Evolutionary conservation across 768 basidiomycete species (phyloP).

Genomic region (Fomitopsis pulvina): DNA sequence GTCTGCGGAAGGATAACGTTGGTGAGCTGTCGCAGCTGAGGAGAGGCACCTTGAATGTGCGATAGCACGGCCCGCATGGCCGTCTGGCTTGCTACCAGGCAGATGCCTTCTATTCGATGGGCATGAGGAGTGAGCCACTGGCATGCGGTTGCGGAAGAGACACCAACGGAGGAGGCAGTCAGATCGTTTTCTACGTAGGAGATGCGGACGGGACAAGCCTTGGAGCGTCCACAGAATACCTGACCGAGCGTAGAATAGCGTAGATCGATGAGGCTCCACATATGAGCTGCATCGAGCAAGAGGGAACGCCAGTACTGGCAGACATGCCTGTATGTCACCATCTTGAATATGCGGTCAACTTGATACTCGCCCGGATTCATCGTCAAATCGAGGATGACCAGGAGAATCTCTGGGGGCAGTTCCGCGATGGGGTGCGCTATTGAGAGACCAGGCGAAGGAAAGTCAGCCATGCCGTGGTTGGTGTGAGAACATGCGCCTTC

Average conservation of each 20-base stretch:
- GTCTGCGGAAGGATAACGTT: not conserved
- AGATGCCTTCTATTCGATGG: not conserved
- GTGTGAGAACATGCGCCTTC: too few species aligned
- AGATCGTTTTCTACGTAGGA: not conserved
- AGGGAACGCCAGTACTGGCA: constrained; percentile 12
- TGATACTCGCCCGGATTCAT: not conserved
- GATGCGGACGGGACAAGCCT: not conserved
- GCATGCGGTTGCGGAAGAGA: too few species aligned
- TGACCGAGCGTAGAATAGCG: not conserved
- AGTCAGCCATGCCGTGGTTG: too few species aligned
- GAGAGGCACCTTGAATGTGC: not conserved
- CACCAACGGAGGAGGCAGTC: not conserved
- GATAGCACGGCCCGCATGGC: not conserved
- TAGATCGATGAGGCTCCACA: constrained; percentile 12
- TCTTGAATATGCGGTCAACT: constrained; percentile 5
- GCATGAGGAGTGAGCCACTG: constrained; percentile 1
- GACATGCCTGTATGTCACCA: constrained; percentile 13
- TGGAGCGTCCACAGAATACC: constrained; percentile 1
- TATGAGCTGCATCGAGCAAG: constrained; percentile 6
- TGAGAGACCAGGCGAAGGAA: too few species aligned
- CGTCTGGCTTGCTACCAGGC: not conserved
- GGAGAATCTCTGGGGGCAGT: constrained; percentile 12
- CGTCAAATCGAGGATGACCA: constrained; percentile 6
- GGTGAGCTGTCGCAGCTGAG: not conserved
- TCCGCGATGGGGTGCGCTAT: not conserved